Conservation (phyloP, 1,139 yeast genomes). For the Yamadazyma dendronema region DNA sequence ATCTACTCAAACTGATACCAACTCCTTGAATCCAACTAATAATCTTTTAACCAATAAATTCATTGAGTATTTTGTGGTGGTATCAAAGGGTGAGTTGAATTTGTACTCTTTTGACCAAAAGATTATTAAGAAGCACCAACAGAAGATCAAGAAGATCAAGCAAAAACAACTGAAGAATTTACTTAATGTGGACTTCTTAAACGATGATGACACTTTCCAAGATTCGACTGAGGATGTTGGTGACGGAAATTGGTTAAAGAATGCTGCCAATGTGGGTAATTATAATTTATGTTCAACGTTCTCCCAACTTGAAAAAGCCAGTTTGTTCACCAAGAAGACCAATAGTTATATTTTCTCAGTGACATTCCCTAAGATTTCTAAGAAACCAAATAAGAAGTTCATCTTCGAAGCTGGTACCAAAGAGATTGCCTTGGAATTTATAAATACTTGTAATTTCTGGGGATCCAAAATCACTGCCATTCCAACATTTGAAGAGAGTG, state of each 20-base stretch:
- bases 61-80: constrained; percentile 52
- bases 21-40: constrained; percentile 9
- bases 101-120: constrained; percentile 53
- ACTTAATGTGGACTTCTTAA: constrained; percentile 13
- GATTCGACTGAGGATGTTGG: constrained; percentile 38
- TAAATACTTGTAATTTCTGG: constrained; percentile 86
- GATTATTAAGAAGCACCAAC: constrained; percentile 41
- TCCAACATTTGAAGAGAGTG: constrained; percentile 60
- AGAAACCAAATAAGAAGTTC: constrained; percentile 36
- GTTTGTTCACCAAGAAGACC: constrained; percentile 11
- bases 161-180: constrained; percentile 21
- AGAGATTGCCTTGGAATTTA: constrained; percentile 69
- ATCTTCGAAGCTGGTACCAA: constrained; percentile 61
- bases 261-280: constrained; percentile 48
- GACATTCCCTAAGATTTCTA: constrained; percentile 38
- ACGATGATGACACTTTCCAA: constrained; percentile 15
- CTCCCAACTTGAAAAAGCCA: constrained; percentile 39
- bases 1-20: constrained; percentile 5
- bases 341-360: constrained; percentile 30
- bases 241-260: constrained; percentile 67
- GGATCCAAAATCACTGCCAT: constrained; percentile 81
- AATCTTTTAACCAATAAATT: constrained; percentile 27
- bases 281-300: constrained; percentile 50
- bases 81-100: constrained; percentile 56
- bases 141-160: constrained; percentile 27